Conservation (phyloP, 345 rosid species). For the Geranium brycei region DNA sequence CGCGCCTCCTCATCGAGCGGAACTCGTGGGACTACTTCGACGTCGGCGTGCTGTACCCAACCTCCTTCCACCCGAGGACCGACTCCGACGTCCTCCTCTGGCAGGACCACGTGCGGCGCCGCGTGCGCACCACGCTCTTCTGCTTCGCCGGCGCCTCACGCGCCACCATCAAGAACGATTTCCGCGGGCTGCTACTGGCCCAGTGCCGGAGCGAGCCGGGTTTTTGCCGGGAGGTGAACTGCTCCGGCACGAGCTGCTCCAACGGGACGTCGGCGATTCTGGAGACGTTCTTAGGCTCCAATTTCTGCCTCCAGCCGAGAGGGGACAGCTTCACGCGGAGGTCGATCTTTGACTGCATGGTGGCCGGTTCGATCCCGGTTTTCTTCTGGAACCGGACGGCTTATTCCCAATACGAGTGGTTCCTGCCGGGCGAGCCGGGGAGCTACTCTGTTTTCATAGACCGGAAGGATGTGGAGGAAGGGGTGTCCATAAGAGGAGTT, state of each 20-base stretch:
- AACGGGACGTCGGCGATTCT: constrained; percentile 71
- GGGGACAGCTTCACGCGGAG: constrained; percentile 93
- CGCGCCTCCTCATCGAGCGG: constrained; percentile 89
- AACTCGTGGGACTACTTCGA: constrained; percentile 98
- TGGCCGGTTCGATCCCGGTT: constrained; percentile 94
- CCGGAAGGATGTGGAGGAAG: constrained; percentile 59
- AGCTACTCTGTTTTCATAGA: constrained; percentile 79
- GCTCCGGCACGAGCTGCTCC: constrained; percentile 42
- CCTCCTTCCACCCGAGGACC: constrained; percentile 90
- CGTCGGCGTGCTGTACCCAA: constrained; percentile 89
- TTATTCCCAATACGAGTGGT: constrained; percentile 84
- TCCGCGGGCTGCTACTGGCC: constrained; percentile 45
- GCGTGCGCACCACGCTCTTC: constrained; percentile 47
- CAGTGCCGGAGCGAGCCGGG: constrained; percentile 52
- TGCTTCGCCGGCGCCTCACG: constrained; percentile 91
- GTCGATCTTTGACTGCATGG: constrained; percentile 88
- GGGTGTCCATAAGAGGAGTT: constrained; percentile 44
- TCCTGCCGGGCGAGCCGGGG: constrained; percentile 49
- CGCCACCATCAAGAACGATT: constrained; percentile 46
- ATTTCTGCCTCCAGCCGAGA: constrained; percentile 83
- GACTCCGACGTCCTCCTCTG: constrained; percentile 55
- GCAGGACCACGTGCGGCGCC: constrained; percentile 62
- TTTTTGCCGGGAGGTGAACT: constrained; percentile 52
- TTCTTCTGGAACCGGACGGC: constrained; percentile 87
- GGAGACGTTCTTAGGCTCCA: constrained; percentile 61